These are phyloP conservation scores for Fragilaria radians DNA, from an alignment of 108 stramenopile genomes.

Conservation along the genomic window DNA sequence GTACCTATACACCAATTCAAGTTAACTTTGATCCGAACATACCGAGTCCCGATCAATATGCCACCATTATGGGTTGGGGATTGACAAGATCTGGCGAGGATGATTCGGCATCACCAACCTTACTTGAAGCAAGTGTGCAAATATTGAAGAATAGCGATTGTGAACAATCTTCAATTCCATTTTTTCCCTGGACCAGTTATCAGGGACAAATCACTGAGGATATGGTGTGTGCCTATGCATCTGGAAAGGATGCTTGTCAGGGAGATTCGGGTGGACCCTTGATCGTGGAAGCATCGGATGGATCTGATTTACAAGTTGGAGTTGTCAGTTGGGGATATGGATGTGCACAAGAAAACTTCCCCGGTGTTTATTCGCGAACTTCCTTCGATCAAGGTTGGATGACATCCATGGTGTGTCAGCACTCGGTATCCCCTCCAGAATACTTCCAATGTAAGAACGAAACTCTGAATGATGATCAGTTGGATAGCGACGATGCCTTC, in stretches of 20 bases:
- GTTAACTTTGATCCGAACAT: not conserved
- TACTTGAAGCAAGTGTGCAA: not conserved
- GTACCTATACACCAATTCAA: not conserved
- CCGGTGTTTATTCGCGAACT: constrained; percentile 58
- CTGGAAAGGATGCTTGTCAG: constrained; percentile 32
- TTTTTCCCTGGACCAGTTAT: not conserved
- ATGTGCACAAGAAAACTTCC: constrained; percentile 19
- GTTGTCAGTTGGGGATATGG: constrained; percentile 31
- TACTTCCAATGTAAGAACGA: constrained; percentile 4
- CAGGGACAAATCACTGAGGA: constrained; percentile 15
- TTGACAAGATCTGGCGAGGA: not conserved
- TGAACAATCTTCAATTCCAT: not conserved
- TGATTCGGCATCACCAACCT: not conserved
- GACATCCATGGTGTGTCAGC: constrained; percentile 27
- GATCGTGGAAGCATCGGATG: constrained; percentile 7
- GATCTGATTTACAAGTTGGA: constrained; percentile 24
- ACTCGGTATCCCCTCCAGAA: constrained; percentile 21
- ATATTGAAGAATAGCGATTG: not conserved
- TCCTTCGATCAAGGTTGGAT: constrained; percentile 45
- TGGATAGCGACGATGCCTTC: too few species aligned
- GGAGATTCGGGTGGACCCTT: constrained; percentile 54
- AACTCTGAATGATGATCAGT: too few species aligned
- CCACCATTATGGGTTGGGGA: not conserved
- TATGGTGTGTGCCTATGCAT: constrained; percentile 35
- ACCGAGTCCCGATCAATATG: not conserved